Evolutionary conservation across 208 protist genomes (phyloP).

Genomic region (Wallacemonas sp.): DNA sequence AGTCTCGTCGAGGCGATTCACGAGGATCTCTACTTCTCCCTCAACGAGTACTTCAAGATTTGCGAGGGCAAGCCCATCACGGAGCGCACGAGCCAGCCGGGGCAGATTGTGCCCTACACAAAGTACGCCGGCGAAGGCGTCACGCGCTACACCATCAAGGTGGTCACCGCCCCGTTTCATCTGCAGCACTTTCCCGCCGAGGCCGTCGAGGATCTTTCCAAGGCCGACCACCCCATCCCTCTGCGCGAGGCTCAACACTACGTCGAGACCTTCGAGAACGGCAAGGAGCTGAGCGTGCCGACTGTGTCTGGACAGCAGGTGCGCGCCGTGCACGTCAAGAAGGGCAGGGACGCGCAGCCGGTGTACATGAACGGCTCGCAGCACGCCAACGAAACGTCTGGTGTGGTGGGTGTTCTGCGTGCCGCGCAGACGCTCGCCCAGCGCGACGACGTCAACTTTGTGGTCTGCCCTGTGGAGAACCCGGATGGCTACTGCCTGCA

Average conservation of each 20-base stretch:
- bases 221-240: conserved; percentile 2
- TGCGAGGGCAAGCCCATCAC: conserved; percentile 6
- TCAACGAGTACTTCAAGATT: conserved; percentile 10
- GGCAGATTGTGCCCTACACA: not conserved
- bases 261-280: conserved; percentile 1
- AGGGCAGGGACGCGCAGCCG: not conserved
- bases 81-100: not conserved
- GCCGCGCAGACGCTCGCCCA: not conserved
- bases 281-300: conserved; percentile 6
- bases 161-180: conserved; percentile 2
- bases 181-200: not conserved
- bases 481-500: conserved; percentile 11
- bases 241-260: not conserved
- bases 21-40: conserved; percentile 14
- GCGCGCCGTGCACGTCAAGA: not conserved
- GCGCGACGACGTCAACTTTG: not conserved
- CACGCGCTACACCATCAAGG: conserved; percentile 11
- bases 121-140: not conserved
- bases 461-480: conserved; percentile 9
- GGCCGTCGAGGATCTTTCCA: not conserved
- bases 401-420: not conserved
- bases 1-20: not conserved
- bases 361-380: conserved; percentile 13
- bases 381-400: conserved; percentile 8
- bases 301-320: not conserved